Evolutionary conservation across 192 early-diverging fungal species (phyloP).

Genomic region (Podila epigama): DNA sequence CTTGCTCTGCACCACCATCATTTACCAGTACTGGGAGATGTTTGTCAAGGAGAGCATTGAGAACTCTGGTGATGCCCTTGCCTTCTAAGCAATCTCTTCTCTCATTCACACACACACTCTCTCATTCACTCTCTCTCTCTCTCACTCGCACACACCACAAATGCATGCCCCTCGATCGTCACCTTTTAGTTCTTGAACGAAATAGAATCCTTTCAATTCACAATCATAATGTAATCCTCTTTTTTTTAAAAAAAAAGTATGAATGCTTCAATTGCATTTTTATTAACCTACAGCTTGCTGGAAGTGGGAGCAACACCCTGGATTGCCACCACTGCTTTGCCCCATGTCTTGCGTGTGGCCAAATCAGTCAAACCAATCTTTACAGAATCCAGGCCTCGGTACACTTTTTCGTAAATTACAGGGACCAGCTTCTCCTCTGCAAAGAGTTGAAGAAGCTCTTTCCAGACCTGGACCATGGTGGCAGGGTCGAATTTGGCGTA

Average conservation of each 20-base stretch:
- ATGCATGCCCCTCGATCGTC: neutral
- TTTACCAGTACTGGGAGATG: slow-evolving; percentile 99
- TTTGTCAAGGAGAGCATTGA: slow-evolving; percentile 94
- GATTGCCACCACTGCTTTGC: slow-evolving; percentile 77
- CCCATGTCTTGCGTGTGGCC: slow-evolving; percentile 73
- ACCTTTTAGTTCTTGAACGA: too few species aligned
- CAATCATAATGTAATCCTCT: neutral
- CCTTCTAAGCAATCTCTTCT: slow-evolving; percentile 24
- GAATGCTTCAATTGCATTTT: neutral
- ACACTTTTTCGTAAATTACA: slow-evolving; percentile 72
- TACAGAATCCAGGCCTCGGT: slow-evolving; percentile 67
- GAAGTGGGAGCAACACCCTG: slow-evolving; percentile 1
- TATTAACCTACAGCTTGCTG: slow-evolving; percentile 28
- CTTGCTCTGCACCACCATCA: slow-evolving; percentile 96
- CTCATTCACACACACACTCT: too few species aligned
- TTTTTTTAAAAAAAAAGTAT: neutral
- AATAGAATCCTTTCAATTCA: too few species aligned
- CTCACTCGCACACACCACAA: neutral
- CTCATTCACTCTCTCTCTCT: too few species aligned
- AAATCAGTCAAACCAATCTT: slow-evolving; percentile 75
- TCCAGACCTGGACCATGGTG: slow-evolving; percentile 73
- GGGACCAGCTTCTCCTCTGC: slow-evolving; percentile 62
- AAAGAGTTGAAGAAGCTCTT: slow-evolving; percentile 65
- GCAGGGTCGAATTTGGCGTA: slow-evolving; percentile 67
- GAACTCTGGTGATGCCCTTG: slow-evolving; percentile 49